phyloP scores from a whole-genome alignment of 2,329 filamentous ascomycete species.

The Talaromyces sp. region DNA sequence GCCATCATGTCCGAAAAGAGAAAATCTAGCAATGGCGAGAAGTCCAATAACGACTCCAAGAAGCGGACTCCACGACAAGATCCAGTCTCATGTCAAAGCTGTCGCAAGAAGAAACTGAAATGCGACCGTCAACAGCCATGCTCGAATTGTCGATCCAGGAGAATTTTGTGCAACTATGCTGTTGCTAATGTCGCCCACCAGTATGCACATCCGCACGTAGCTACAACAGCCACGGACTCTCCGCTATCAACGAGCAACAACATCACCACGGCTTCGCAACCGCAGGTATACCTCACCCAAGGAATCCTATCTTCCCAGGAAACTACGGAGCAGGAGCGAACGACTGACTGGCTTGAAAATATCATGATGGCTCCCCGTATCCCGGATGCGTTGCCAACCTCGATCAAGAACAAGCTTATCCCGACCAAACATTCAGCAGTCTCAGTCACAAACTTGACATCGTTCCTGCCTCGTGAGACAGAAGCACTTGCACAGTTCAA shows the following conservation, averaged over 20 bases:
- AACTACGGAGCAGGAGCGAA: conserved; percentile 1
- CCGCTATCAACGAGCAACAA: conserved; percentile 21
- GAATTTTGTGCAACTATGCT: conserved; percentile 28
- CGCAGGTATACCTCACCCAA: conserved; percentile 26
- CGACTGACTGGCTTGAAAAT: conserved; percentile 11
- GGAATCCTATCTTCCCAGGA: conserved; percentile 22
- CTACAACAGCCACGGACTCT: background rate
- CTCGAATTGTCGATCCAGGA: conserved; percentile 43
- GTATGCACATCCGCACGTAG: background rate
- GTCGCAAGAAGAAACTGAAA: conserved; percentile 49
- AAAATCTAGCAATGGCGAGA: conserved; percentile 3
- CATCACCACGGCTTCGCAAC: conserved; percentile 22
- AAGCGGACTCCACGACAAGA: conserved; percentile 32
- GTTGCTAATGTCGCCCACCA: background rate
- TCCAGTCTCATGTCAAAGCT: conserved; percentile 41
- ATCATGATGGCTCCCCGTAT: conserved; percentile 15
- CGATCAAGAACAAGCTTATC: conserved; percentile 8
- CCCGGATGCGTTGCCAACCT: conserved; percentile 7
- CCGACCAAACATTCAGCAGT: conserved; percentile 16
- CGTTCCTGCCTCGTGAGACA: conserved; percentile 29
- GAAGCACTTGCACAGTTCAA: conserved; percentile 31
- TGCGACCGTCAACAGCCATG: conserved; percentile 54
- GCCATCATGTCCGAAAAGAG: conserved; percentile 25
- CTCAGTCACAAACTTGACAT: conserved; percentile 21
- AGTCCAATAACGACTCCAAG: background rate